Percentiles rank a stretch among this genome's conserved stretches.
phyloP scores from a whole-genome alignment of 2,329 filamentous ascomycete genomes.

The Hypoxylon sp. region DNA sequence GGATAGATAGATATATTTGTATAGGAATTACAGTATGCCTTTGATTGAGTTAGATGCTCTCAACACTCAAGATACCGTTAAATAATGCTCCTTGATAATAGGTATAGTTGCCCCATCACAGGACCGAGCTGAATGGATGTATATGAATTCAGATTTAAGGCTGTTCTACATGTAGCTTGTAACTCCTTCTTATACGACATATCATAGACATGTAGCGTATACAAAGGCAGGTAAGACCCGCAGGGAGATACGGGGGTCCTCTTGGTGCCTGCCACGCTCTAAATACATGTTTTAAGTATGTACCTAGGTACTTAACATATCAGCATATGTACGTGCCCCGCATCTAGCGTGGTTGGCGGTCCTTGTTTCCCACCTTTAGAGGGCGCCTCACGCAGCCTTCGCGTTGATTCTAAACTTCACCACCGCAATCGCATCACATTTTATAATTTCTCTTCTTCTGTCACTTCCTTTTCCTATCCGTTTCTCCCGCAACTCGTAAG shows the following conservation, averaged over 20 bases:
- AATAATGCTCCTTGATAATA: not conserved
- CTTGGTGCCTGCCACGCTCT: not conserved
- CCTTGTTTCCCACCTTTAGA: slow-evolving; percentile 37
- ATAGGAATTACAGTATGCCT: not conserved
- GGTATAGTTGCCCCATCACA: not conserved
- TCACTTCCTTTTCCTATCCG: slow-evolving; percentile 9
- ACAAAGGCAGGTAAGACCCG: slow-evolving; percentile 18
- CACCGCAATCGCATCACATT: slow-evolving; percentile 43
- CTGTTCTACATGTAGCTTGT: no score
- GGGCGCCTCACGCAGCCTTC: slow-evolving; percentile 42
- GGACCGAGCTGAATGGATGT: no score
- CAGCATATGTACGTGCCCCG: slow-evolving; percentile 41
- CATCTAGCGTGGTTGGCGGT: slow-evolving; percentile 39
- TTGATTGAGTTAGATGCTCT: not conserved
- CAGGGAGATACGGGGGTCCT: slow-evolving; percentile 1
- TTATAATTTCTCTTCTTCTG: slow-evolving; percentile 29
- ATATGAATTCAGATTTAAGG: no score
- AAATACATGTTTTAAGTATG: not conserved
- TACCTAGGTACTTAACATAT: slow-evolving; percentile 3
- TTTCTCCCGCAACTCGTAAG: slow-evolving; percentile 11
- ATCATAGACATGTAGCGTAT: no score
- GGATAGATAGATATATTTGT: not conserved
- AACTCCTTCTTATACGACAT: no score
- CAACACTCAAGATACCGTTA: not conserved
- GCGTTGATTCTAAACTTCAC: slow-evolving; percentile 46